Conservation (phyloP, 192 early-diverging fungal species). For the Diversispora epigaea region DNA sequence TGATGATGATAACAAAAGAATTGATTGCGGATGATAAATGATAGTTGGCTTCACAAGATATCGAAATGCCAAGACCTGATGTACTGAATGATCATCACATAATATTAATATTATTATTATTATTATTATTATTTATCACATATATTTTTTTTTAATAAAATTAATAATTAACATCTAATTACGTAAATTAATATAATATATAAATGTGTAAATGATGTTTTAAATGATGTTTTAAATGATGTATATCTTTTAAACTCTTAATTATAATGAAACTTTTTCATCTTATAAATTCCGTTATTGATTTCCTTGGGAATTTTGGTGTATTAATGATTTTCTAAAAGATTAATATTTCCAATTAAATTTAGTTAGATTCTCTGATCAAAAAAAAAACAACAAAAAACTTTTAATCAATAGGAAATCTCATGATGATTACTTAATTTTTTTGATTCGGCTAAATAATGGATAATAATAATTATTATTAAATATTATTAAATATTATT, state of each 20-base stretch:
- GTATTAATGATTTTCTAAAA: too few relatives aligned
- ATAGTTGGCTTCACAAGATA: background rate
- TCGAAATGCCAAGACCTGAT: background rate
- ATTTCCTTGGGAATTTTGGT: too few relatives aligned
- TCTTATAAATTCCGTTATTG: too few relatives aligned
- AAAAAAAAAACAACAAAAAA: background rate
- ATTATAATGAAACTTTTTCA: too few relatives aligned
- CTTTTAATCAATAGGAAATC: background rate
- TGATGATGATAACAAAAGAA: background rate
- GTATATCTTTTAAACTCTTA: too few relatives aligned
- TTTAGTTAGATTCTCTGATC: background rate
- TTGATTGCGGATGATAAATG: background rate
- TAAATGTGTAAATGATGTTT: too few relatives aligned
- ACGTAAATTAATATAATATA: too few relatives aligned
- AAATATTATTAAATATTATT: background rate
- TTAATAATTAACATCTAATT: too few relatives aligned
- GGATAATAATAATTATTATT: background rate
- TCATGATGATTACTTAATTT: conserved; percentile 7
- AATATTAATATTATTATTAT: background rate
- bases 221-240: too few relatives aligned
- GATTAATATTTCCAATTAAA: background rate
- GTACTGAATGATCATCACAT: background rate
- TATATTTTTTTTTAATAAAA: too few relatives aligned
- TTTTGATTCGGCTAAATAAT: conserved; percentile 8
- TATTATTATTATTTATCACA: background rate